Conservation (phyloP, 2,329 filamentous ascomycete genomes). For the Fusarium beomiforme region DNA sequence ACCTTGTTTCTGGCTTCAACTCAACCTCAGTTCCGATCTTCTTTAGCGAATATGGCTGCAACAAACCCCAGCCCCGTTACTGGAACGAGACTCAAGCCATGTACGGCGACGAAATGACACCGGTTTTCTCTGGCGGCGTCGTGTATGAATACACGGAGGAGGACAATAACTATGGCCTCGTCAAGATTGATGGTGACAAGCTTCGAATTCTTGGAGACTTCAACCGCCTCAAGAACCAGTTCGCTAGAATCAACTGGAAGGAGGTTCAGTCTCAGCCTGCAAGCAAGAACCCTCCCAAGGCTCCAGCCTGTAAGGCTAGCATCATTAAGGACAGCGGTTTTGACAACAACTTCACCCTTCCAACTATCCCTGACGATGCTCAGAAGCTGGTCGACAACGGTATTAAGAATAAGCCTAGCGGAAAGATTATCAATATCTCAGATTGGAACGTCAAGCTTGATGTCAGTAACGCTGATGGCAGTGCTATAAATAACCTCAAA, state of each 20-base stretch:
- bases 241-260: conserved; percentile 77
- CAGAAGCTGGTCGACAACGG: conserved; percentile 80
- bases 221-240: conserved; percentile 79
- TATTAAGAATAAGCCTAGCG: conserved; percentile 69
- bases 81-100: conserved; percentile 81
- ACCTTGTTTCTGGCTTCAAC: conserved; percentile 72
- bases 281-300: conserved; percentile 56
- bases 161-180: conserved; percentile 71
- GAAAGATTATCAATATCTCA: conserved; percentile 75
- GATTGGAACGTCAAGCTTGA: conserved; percentile 66
- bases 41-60: conserved; percentile 86
- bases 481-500: conserved; percentile 55
- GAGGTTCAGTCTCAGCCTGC: conserved; percentile 72
- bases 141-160: conserved; percentile 86
- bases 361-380: conserved; percentile 72
- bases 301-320: conserved; percentile 71
- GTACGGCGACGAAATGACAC: conserved; percentile 76
- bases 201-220: conserved; percentile 71
- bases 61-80: conserved; percentile 72
- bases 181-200: conserved; percentile 67
- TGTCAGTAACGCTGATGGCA: conserved; percentile 55
- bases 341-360: conserved; percentile 82
- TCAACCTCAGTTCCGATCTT: conserved; percentile 77
- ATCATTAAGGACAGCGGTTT: conserved; percentile 77
- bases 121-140: conserved; percentile 77